Evolutionary conservation across 1,284 basidiomycete species (phyloP).

Genomic region (Puccinia coronata): DNA sequence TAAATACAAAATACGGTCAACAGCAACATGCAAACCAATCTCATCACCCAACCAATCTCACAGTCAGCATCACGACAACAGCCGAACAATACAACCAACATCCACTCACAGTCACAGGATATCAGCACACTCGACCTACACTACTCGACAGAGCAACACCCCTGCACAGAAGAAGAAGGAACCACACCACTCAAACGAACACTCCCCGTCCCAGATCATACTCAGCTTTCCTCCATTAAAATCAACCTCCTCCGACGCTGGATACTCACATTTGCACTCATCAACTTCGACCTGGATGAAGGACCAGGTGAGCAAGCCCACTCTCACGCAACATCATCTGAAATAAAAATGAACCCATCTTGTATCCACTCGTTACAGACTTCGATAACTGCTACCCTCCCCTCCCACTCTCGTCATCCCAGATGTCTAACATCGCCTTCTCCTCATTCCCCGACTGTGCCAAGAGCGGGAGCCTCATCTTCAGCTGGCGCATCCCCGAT

Average conservation of each 20-base stretch:
- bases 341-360: background rate
- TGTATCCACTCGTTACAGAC: background rate
- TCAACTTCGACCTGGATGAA: constrained; percentile 49
- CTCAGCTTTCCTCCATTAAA: background rate
- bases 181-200: constrained; percentile 5
- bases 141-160: too few species aligned
- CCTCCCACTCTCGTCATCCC: background rate
- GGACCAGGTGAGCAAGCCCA: constrained; percentile 19
- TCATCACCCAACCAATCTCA: too few species aligned
- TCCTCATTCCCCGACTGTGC: constrained; percentile 87
- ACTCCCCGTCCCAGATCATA: background rate
- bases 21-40: too few species aligned
- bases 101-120: too few species aligned
- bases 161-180: too few species aligned
- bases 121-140: too few species aligned
- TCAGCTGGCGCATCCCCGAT: constrained; percentile 56
- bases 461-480: constrained; percentile 58
- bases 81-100: too few species aligned
- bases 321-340: background rate
- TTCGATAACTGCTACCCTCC: constrained; percentile 47
- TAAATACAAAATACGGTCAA: too few species aligned
- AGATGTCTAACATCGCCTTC: constrained; percentile 70
- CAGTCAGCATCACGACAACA: too few species aligned
- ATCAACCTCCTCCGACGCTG: background rate
- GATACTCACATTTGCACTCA: constrained; percentile 33